phyloP scores from a whole-genome alignment of 1,284 basidiomycete genomes.

The Cystobasidium pallidum region DNA sequence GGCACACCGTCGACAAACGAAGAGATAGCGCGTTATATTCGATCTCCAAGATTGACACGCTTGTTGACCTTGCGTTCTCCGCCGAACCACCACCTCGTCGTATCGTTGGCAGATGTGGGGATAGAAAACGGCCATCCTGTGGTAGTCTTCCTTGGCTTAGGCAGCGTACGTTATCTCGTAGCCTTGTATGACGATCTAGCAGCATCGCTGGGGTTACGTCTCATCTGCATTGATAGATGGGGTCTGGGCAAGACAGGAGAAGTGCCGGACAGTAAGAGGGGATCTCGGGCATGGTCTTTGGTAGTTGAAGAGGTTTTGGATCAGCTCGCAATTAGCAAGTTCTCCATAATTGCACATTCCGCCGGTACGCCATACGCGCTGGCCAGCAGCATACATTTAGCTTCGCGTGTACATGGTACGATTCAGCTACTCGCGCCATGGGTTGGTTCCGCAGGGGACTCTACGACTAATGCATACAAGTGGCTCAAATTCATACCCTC shows the following conservation, averaged over 20 bases:
- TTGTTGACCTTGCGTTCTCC: slow-evolving; percentile 74
- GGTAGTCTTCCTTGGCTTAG: slow-evolving; percentile 87
- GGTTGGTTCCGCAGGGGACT: slow-evolving; percentile 61
- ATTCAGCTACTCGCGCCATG: slow-evolving; percentile 93
- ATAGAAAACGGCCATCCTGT: slow-evolving; percentile 78
- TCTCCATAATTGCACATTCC: slow-evolving; percentile 92
- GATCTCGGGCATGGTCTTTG: slow-evolving; percentile 85
- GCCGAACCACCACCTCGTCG: slow-evolving; percentile 71
- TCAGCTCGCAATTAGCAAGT: slow-evolving; percentile 73
- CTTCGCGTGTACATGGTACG: slow-evolving; percentile 76
- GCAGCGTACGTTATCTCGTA: slow-evolving; percentile 90
- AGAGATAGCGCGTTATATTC: slow-evolving; percentile 65
- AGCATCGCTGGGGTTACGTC: slow-evolving; percentile 75
- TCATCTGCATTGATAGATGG: slow-evolving; percentile 97
- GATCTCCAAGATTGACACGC: slow-evolving; percentile 79
- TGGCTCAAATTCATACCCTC: slow-evolving; percentile 97
- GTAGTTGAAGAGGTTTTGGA: slow-evolving; percentile 89
- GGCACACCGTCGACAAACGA: slow-evolving; percentile 33
- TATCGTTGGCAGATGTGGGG: slow-evolving; percentile 91
- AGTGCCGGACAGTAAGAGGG: slow-evolving; percentile 67
- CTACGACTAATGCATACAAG: slow-evolving; percentile 66
- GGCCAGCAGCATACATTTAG: slow-evolving; percentile 68
- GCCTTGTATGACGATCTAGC: slow-evolving; percentile 97
- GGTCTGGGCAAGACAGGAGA: slow-evolving; percentile 83
- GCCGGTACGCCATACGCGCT: slow-evolving; percentile 94